A percentile compares a stretch with the other conserved stretches of the same genome.
Evolutionary conservation across 2,329 filamentous ascomycete genomes (phyloP).

Genomic region (Coleophoma eucalyptorum): DNA sequence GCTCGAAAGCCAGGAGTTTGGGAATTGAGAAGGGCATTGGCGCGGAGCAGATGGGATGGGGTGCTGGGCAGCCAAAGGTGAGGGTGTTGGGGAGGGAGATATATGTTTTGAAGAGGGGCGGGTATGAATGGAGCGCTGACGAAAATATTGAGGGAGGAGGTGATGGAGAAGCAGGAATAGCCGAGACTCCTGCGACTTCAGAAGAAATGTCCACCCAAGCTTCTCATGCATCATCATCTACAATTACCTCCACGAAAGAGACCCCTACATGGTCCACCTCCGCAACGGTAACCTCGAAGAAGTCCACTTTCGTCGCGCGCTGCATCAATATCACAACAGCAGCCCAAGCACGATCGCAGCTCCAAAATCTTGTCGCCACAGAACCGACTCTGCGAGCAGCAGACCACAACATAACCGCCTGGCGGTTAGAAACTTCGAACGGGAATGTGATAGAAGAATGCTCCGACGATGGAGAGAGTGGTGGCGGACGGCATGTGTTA

Average conservation of each 20-base stretch:
- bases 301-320: constrained; percentile 55
- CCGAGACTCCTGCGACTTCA: constrained; percentile 2
- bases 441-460: constrained; percentile 20
- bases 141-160: constrained; percentile 5
- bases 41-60: constrained; percentile 69
- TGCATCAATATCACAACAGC: constrained; percentile 36
- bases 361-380: constrained; percentile 44
- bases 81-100: constrained; percentile 71
- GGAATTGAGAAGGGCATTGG: constrained; percentile 63
- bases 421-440: constrained; percentile 17
- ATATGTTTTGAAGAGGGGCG: constrained; percentile 71
- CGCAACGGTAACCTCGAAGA: constrained; percentile 44
- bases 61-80: constrained; percentile 66
- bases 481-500: constrained; percentile 49
- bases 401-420: constrained; percentile 45
- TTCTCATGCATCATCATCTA: not conserved
- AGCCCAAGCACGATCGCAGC: constrained; percentile 35
- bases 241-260: not conserved
- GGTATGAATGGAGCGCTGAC: constrained; percentile 53
- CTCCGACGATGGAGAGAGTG: constrained; percentile 58
- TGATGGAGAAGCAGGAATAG: constrained; percentile 6
- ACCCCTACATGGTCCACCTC: constrained; percentile 43
- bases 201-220: not conserved
- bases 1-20: constrained; percentile 70
- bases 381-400: constrained; percentile 49